Evolutionary conservation across 306 rosid species (phyloP), one percentile per base, ranked within the genome.

Genomic region (cucumber (Cucumis sativus)): DNA sequence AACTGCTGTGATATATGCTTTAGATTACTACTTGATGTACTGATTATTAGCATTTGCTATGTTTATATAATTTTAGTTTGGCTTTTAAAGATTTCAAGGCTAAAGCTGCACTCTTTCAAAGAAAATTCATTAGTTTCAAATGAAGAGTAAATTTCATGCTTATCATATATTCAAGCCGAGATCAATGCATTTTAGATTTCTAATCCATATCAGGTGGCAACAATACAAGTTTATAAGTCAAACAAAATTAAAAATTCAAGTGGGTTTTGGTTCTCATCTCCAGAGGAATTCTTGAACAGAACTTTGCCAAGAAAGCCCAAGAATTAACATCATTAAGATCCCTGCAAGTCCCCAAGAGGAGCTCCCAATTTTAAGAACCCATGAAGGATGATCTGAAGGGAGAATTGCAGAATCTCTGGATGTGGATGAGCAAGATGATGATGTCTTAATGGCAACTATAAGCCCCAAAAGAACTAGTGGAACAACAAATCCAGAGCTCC

Each of bases 401-500:
- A 82, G 88, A 65, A 83, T 16, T 40, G 78, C 62, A 3, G 92
- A 85, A 47, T 76, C 61, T 82, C 85, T 85, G n/a, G 89, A 49
- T 41, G 30, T 49, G 59, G 76, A 71, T 45, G 41, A 49, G 76
- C 25, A 49, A 28, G 76, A 84, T n/a, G 98, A 91, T 23, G 93
- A 87, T 35, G 88, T 91, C 70, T 80, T 87, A 2, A 93, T 93
- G 18, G 94, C 94, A 30, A 93, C 84, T 63, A 91, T 83, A 58
- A 93, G 96, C 62, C 94, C 96, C 35, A 81, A 86, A 82, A 93
- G 96, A 82, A 93, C 79, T 89, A 90, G 69, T 10, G 96, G 98
- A 25, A 91, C 86, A 59, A 91, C 88, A 85, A 90, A 90, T 59
- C 97, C 85, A 49, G 92, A 88, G 60, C 86, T 85, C 94, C 89